Conservation (phyloP, 345 rosid genomes). For the Populus nigra region DNA sequence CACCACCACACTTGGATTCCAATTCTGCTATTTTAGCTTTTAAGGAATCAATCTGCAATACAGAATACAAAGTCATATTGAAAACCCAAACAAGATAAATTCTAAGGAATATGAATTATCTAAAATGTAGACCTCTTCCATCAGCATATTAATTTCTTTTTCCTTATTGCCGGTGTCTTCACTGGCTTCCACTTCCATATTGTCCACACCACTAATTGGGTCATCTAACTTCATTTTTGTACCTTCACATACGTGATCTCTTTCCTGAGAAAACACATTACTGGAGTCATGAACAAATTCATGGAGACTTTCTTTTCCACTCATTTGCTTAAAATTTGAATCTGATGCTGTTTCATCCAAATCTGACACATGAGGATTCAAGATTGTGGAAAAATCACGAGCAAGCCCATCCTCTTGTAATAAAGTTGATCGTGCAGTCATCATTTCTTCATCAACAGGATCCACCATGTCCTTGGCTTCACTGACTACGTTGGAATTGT, state of each 20-base stretch:
- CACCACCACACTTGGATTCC: conserved; percentile 40
- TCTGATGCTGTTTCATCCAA: conserved; percentile 15
- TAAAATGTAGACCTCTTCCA: conserved; percentile 56
- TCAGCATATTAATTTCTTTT: conserved; percentile 42
- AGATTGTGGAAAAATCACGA: conserved; percentile 31
- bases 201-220: conserved; percentile 27
- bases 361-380: conserved; percentile 27
- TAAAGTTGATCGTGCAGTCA: conserved; percentile 24
- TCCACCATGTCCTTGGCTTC: conserved; percentile 22
- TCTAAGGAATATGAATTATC: neutral
- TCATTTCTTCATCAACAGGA: conserved; percentile 27
- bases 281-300: conserved; percentile 23
- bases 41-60: conserved; percentile 58
- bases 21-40: conserved; percentile 67
- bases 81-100: neutral
- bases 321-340: conserved; percentile 29
- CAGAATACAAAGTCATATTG: conserved; percentile 5
- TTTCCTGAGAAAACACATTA: conserved; percentile 25
- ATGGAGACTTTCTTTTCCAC: conserved; percentile 29
- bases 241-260: conserved; percentile 30
- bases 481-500: conserved; percentile 23
- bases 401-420: conserved; percentile 24
- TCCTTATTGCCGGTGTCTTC: conserved; percentile 32
- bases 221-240: conserved; percentile 20
- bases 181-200: conserved; percentile 26